A percentile compares a stretch with the other conserved stretches of the same genome.
phyloP scores from a whole-genome alignment of 2,329 filamentous ascomycete genomes.

The Cordyceps farinosa region DNA sequence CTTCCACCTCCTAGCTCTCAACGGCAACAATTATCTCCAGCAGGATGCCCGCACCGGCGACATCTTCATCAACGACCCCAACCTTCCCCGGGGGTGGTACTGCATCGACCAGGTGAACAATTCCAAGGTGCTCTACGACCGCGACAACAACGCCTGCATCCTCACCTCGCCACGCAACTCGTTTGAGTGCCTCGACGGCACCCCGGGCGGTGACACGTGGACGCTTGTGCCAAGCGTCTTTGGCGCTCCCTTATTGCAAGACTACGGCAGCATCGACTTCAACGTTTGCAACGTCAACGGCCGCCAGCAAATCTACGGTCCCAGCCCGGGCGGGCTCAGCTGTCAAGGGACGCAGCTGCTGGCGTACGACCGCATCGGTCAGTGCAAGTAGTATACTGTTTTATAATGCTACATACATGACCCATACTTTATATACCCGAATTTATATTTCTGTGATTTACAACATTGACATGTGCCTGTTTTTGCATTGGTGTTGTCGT shows the following conservation, averaged over 20 bases:
- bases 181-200: slow-evolving; percentile 33
- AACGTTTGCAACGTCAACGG: background rate
- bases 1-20: slow-evolving; percentile 30
- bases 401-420: background rate
- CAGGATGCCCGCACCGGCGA: slow-evolving; percentile 27
- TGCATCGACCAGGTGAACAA: slow-evolving; percentile 28
- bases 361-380: background rate
- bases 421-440: background rate
- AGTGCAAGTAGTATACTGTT: background rate
- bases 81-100: slow-evolving; percentile 28
- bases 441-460: background rate
- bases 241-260: background rate
- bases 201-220: slow-evolving; percentile 25
- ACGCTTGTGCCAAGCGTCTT: background rate
- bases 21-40: slow-evolving; percentile 25
- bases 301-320: slow-evolving; percentile 6
- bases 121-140: slow-evolving; percentile 28
- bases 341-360: background rate
- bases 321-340: background rate
- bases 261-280: background rate
- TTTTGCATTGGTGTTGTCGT: background rate
- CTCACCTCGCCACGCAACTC: slow-evolving; percentile 23
- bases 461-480: background rate
- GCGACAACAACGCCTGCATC: slow-evolving; percentile 32
- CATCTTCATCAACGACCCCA: slow-evolving; percentile 26